phyloP scores from a whole-genome alignment of 768 basidiomycete species.

The Gloeostereum incarnatum region DNA sequence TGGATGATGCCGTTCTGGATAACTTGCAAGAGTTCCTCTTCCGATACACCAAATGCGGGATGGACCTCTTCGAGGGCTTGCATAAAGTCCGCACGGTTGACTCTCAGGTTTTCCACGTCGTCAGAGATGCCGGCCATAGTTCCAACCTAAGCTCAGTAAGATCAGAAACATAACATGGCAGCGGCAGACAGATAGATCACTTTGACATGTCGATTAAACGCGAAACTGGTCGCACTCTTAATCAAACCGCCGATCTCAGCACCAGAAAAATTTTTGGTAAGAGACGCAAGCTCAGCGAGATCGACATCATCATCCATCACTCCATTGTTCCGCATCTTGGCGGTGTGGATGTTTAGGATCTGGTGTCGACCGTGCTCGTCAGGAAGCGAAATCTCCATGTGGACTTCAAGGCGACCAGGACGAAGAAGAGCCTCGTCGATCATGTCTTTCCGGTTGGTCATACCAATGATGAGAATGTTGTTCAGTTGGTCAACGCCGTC shows the following conservation, averaged over 20 bases:
- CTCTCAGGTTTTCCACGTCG: conserved; percentile 88
- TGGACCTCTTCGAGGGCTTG: conserved; percentile 90
- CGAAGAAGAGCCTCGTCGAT: conserved; percentile 97
- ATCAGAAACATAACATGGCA: neutral
- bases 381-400: conserved; percentile 98
- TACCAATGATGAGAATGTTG: conserved; percentile 98
- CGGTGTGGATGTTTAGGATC: conserved; percentile 92
- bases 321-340: conserved; percentile 86
- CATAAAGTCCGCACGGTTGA: conserved; percentile 81
- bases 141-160: conserved; percentile 45
- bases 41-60: conserved; percentile 95
- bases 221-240: conserved; percentile 97
- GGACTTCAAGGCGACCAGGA: conserved; percentile 96
- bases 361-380: conserved; percentile 89
- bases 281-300: conserved; percentile 65
- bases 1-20: conserved; percentile 97
- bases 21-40: conserved; percentile 89
- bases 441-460: conserved; percentile 98
- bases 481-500: conserved; percentile 98
- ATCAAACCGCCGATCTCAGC: conserved; percentile 94
- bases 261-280: conserved; percentile 96
- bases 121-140: conserved; percentile 96
- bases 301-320: conserved; percentile 87
- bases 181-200: conserved; percentile 17
- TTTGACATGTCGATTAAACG: conserved; percentile 96